phyloP scores from a whole-genome alignment of 257 asterid species.

The Solanum verrucosum region DNA sequence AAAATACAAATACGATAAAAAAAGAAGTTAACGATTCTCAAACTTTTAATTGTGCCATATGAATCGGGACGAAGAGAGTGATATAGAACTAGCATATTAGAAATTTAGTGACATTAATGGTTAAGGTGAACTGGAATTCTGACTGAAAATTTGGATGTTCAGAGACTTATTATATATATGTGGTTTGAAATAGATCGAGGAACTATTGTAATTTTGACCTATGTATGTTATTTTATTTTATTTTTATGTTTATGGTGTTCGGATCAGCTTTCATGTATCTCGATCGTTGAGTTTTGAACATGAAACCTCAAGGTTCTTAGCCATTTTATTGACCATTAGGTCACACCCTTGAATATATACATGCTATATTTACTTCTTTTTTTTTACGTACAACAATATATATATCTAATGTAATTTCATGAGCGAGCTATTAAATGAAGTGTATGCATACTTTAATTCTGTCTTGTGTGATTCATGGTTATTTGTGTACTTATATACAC shows the following conservation, averaged over 20 bases:
- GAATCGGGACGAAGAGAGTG: no score
- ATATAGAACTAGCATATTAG: background rate
- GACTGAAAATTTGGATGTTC: background rate
- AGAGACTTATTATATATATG: background rate
- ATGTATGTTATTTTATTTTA: no score
- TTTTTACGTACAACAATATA: background rate
- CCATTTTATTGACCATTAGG: accelerated
- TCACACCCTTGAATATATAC: background rate
- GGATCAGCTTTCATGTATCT: no score
- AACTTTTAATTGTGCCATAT: no score
- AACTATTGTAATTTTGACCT: background rate
- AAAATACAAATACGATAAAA: no score
- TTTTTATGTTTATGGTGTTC: no score
- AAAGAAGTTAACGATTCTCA: accelerated
- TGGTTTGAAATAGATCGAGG: background rate
- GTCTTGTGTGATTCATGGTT: background rate
- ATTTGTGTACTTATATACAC: background rate
- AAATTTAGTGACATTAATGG: background rate
- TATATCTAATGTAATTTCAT: background rate
- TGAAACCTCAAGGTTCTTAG: accelerated
- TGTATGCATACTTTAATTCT: background rate
- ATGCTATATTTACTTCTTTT: no score
- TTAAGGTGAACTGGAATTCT: background rate
- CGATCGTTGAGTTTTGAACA: background rate
- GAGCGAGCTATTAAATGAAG: background rate